phyloP scores from a whole-genome alignment of 2,329 filamentous ascomycete species.

The Pseudogymnoascus destructans region DNA sequence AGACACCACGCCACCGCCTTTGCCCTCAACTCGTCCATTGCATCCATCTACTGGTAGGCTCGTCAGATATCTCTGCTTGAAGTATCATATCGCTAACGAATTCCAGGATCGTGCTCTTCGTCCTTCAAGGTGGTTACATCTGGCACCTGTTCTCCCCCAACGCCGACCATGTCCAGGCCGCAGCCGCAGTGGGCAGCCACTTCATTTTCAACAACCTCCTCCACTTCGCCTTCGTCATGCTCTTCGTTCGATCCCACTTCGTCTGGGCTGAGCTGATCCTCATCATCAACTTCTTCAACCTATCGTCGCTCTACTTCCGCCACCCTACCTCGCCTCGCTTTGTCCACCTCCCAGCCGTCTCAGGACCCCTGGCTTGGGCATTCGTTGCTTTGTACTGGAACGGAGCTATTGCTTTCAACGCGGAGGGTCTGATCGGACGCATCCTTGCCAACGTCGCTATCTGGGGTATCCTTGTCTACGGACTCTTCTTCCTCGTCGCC shows the following conservation, averaged over 20 bases:
- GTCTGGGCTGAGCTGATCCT: slow-evolving; percentile 63
- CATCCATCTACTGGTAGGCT: slow-evolving; percentile 62
- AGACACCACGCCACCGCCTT: slow-evolving; percentile 56
- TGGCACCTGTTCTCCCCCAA: slow-evolving; percentile 61
- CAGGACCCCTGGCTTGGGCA: slow-evolving; percentile 72
- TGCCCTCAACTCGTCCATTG: slow-evolving; percentile 52
- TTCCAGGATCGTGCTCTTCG: slow-evolving; percentile 54
- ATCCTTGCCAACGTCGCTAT: slow-evolving; percentile 80
- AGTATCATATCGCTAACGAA: neutral
- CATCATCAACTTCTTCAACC: slow-evolving; percentile 70
- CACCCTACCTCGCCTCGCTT: slow-evolving; percentile 58
- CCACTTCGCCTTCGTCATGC: slow-evolving; percentile 67
- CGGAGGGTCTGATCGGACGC: slow-evolving; percentile 52
- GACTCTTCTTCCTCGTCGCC: slow-evolving; percentile 58
- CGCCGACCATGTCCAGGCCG: slow-evolving; percentile 48
- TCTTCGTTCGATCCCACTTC: slow-evolving; percentile 68
- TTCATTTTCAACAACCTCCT: slow-evolving; percentile 80
- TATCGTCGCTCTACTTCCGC: slow-evolving; percentile 67
- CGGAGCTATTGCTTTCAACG: slow-evolving; percentile 68
- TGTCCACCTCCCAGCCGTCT: slow-evolving; percentile 64
- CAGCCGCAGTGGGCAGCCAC: slow-evolving; percentile 67
- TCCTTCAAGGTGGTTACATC: slow-evolving; percentile 65
- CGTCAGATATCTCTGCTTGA: neutral
- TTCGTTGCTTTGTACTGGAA: slow-evolving; percentile 83
- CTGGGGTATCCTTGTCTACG: slow-evolving; percentile 69